Evolutionary conservation across 192 early-diverging fungal genomes (phyloP).

Genomic region (Gonapodya sp.): DNA sequence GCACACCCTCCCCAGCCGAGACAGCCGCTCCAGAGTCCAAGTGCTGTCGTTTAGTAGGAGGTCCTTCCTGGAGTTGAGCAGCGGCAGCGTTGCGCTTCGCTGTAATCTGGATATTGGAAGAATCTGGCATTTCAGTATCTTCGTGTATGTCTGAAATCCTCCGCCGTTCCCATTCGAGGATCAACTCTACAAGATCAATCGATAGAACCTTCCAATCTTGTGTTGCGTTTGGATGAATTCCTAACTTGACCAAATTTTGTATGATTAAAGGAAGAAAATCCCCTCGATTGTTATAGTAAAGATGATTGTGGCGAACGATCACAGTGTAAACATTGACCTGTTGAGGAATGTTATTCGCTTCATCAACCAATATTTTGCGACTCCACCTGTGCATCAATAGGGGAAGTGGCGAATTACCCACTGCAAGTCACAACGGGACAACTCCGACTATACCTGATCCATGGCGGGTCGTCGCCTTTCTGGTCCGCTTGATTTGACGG

Average conservation of each 20-base stretch:
- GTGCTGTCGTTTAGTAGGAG: neutral
- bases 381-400: conserved; percentile 74
- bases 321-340: conserved; percentile 86
- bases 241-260: conserved; percentile 74
- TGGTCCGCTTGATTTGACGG: neutral
- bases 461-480: neutral
- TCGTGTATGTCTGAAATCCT: conserved; percentile 30
- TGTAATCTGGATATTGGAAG: neutral
- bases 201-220: conserved; percentile 76
- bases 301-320: conserved; percentile 73
- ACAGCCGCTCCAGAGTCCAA: neutral
- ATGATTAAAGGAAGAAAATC: conserved; percentile 89
- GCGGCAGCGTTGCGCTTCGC: neutral
- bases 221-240: conserved; percentile 71
- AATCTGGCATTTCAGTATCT: conserved; percentile 14
- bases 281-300: conserved; percentile 82
- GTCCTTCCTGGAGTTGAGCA: neutral
- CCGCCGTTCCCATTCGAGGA: conserved; percentile 81
- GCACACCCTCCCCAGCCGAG: neutral
- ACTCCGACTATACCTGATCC: neutral
- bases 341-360: conserved; percentile 83
- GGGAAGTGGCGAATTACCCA: conserved; percentile 35
- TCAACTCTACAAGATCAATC: conserved; percentile 81
- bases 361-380: conserved; percentile 80
- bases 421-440: conserved; percentile 14